Base-by-base conservation (phyloP, 2,329 filamentous ascomycete species). In the Chaetomiaceae sp. region DNA sequence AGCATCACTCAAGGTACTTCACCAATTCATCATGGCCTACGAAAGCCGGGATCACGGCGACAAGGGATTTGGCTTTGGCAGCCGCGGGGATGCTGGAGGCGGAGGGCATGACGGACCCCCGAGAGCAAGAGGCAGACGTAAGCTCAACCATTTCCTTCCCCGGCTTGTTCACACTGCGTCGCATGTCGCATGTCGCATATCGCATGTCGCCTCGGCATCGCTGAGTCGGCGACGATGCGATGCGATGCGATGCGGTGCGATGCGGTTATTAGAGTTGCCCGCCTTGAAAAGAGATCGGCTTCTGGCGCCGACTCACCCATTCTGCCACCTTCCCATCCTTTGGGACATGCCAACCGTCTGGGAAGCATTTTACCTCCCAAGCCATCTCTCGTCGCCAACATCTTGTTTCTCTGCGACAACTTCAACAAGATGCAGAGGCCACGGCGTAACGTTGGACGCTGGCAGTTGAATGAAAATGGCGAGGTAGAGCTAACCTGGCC, bases 41-140 rank as follows among this genome's bases (percentile, higher is more conserved):
- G 61, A 61, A 11, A 44, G 49, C 16, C 36, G 59, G 18, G 61
- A 60, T 20, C 51, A 59, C 42, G 55, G 27, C 45, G 58, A 63
- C 33, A 58, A 55, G 33, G 53, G 55, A 16, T 56, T 49, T 29
- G 57, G 52, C 25, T 40, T 38, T 14, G 54, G 57, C 11, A 53
- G 36, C 23, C 49, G 57, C 1, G 55, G n/a, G n/a, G n/a, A 52
- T 5, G 49, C 46, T 32, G 53, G 46, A 1, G 57, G 52, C 11
- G 58, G 56, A 14, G 59, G 56, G 23, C 44, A 60, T 32, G 61
- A 59, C 52, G 60, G 60, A 11, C 58, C 49, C 16, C 55, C 57
- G 14, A 55, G 60, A 32, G 59, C 58, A 4, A 34, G 61, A 54
- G 61, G 62, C 10, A 54, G 61, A 47, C 58, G 62, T 64, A 55